phyloP scores from a whole-genome alignment of 306 rosid species.

The Dalbergia oliveri region DNA sequence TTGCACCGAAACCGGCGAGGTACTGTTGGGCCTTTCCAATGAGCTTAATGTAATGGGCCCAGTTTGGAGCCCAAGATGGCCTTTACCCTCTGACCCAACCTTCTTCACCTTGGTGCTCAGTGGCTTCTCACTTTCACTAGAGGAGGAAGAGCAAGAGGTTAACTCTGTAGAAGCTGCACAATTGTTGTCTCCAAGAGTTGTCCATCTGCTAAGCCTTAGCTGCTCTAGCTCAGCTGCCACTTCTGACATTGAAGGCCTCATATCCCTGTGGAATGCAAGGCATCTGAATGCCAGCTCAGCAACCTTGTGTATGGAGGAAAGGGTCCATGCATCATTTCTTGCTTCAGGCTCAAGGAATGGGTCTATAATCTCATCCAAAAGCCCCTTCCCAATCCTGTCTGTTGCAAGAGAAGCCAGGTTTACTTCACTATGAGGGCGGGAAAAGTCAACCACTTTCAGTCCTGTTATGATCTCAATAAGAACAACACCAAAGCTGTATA shows the following conservation, averaged over 20 bases:
- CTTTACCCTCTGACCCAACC: slow-evolving; percentile 46
- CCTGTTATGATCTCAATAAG: slow-evolving; percentile 88
- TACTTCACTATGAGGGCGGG: slow-evolving; percentile 79
- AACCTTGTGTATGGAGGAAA: slow-evolving; percentile 67
- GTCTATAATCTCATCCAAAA: slow-evolving; percentile 75
- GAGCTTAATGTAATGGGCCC: slow-evolving; percentile 47
- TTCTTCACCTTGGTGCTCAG: slow-evolving; percentile 41
- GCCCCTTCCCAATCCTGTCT: slow-evolving; percentile 77
- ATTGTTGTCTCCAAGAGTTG: slow-evolving; percentile 54
- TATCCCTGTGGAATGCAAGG: slow-evolving; percentile 87
- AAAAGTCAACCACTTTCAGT: slow-evolving; percentile 82
- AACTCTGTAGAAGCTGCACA: slow-evolving; percentile 55
- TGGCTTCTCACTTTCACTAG: slow-evolving; percentile 65
- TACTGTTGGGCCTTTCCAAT: slow-evolving; percentile 45
- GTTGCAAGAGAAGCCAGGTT: slow-evolving; percentile 76
- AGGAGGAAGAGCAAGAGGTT: slow-evolving; percentile 60
- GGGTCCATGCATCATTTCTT: slow-evolving; percentile 57
- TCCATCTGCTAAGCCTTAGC: slow-evolving; percentile 56
- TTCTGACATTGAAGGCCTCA: slow-evolving; percentile 93
- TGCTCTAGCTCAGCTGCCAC: slow-evolving; percentile 83
- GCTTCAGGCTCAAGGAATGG: slow-evolving; percentile 54
- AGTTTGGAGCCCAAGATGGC: slow-evolving; percentile 26
- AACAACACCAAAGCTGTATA: slow-evolving; percentile 93
- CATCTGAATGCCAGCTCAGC: slow-evolving; percentile 93
- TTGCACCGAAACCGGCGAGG: slow-evolving; percentile 76